Percentiles rank a stretch among this genome's conserved stretches.
These are phyloP conservation scores for Meira miltonrushii DNA, from an alignment of 1,284 basidiomycete genomes.

Conservation along the genomic window DNA sequence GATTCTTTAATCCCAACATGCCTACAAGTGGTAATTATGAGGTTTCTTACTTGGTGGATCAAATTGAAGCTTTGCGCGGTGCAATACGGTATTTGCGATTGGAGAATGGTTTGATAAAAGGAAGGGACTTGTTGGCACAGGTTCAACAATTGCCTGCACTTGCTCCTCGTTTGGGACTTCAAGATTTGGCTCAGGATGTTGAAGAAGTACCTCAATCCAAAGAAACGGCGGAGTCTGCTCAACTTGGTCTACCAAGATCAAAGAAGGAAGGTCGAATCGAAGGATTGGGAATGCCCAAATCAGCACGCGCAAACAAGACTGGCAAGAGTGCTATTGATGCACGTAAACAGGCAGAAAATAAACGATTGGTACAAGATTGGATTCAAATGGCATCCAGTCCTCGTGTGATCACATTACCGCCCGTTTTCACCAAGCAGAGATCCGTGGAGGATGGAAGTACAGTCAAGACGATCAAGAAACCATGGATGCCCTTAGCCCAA, in stretches of 20 bases:
- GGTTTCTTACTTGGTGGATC: constrained; percentile 34
- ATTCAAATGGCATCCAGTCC: background rate
- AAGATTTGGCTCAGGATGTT: background rate
- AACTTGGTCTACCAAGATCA: too few relatives aligned
- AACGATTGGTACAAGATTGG: background rate
- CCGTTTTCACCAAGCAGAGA: background rate
- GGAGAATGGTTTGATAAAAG: constrained; percentile 87
- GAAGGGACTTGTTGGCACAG: constrained; percentile 76
- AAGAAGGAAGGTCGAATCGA: too few relatives aligned
- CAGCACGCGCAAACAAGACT: too few relatives aligned
- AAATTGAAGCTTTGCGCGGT: constrained; percentile 83
- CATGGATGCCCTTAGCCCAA: background rate
- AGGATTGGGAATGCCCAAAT: too few relatives aligned
- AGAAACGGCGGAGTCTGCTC: too few relatives aligned
- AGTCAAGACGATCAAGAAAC: background rate
- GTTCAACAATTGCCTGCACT: constrained; percentile 63
- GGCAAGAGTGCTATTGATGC: constrained; percentile 1
- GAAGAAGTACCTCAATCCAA: background rate
- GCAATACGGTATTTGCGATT: constrained; percentile 81
- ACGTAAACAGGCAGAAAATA: background rate
- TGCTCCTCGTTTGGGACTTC: background rate
- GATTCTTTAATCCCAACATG: constrained; percentile 1
- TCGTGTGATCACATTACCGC: background rate
- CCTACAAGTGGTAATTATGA: constrained; percentile 22
- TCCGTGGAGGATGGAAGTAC: background rate